These are phyloP conservation scores for California macrophylla DNA, from an alignment of 441 rosid species.

Conservation along the genomic window DNA sequence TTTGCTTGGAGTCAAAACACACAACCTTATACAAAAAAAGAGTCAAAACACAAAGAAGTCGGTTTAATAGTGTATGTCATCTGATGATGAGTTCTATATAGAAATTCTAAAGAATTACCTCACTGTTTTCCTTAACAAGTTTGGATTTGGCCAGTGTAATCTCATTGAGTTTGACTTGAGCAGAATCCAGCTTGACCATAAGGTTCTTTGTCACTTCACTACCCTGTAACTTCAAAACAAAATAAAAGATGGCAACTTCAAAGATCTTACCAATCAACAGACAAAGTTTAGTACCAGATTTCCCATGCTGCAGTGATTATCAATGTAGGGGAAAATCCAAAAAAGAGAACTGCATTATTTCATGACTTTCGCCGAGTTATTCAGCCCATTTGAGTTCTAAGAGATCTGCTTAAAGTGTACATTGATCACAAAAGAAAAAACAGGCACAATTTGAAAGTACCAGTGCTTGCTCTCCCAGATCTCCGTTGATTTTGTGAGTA, in stretches of 20 bases:
- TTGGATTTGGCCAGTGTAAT: slow-evolving; percentile 32
- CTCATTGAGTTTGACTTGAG: slow-evolving; percentile 41
- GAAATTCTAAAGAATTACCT: slow-evolving; percentile 31
- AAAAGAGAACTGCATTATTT: neutral
- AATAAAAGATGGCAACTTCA: slow-evolving; percentile 9
- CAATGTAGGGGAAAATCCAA: neutral
- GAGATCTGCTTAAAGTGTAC: neutral
- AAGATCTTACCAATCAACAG: neutral
- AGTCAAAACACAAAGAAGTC: neutral
- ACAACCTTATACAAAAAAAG: no score
- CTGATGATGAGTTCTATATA: neutral
- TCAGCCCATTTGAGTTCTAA: neutral
- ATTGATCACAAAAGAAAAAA: neutral
- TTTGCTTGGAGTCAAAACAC: neutral
- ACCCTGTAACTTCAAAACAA: slow-evolving; percentile 19
- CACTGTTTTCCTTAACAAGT: slow-evolving; percentile 31
- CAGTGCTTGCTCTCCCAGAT: slow-evolving; percentile 25
- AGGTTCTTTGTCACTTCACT: slow-evolving; percentile 24
- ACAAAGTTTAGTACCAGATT: slow-evolving; percentile 23
- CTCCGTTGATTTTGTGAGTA: slow-evolving; percentile 18
- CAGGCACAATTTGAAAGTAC: slow-evolving; percentile 22
- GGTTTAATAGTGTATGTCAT: neutral
- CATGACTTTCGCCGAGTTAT: neutral
- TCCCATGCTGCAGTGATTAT: slow-evolving; percentile 5
- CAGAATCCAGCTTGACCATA: slow-evolving; percentile 34